Percentiles rank a stretch among this genome's conserved stretches.
phyloP scores from a whole-genome alignment of 108 stramenopile genomes.

The Parietichytrium sp. region DNA sequence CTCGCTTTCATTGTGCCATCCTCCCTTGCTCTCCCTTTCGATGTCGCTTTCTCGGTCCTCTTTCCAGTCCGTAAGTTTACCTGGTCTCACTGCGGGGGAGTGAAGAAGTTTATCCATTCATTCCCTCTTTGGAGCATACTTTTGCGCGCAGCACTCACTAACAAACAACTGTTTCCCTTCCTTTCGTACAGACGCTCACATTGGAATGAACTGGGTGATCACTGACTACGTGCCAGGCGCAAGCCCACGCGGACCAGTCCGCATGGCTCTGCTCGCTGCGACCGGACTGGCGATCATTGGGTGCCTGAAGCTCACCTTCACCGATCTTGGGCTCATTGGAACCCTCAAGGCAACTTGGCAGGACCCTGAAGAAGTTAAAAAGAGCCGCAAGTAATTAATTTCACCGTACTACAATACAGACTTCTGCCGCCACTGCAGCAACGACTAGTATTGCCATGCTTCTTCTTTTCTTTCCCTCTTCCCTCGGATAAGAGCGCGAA shows the following conservation, averaged over 20 bases:
- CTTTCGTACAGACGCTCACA: no score
- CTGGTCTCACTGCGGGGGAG: no score
- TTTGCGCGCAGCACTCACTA: no score
- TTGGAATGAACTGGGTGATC: slow-evolving; percentile 36
- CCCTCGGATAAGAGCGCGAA: no score
- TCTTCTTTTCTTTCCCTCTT: no score
- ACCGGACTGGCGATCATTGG: slow-evolving; percentile 12
- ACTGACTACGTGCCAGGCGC: slow-evolving; percentile 29
- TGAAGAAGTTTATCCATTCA: no score
- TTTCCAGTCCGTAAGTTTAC: slow-evolving; percentile 36
- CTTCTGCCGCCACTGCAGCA: no score
- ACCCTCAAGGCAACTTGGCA: slow-evolving; percentile 36
- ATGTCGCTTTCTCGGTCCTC: not conserved
- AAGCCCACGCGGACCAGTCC: not conserved
- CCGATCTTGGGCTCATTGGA: slow-evolving; percentile 1
- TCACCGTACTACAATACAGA: no score
- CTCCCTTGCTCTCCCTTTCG: slow-evolving; percentile 5
- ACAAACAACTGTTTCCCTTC: no score
- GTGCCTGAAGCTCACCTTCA: slow-evolving; percentile 1
- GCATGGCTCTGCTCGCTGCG: not conserved
- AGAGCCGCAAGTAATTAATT: slow-evolving; percentile 14
- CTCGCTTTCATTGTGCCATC: not conserved
- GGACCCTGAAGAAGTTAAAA: not conserved
- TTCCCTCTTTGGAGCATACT: no score
- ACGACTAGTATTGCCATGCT: no score